Conservation (phyloP, 2,329 filamentous ascomycete species). For the Graphilbum sp. region DNA sequence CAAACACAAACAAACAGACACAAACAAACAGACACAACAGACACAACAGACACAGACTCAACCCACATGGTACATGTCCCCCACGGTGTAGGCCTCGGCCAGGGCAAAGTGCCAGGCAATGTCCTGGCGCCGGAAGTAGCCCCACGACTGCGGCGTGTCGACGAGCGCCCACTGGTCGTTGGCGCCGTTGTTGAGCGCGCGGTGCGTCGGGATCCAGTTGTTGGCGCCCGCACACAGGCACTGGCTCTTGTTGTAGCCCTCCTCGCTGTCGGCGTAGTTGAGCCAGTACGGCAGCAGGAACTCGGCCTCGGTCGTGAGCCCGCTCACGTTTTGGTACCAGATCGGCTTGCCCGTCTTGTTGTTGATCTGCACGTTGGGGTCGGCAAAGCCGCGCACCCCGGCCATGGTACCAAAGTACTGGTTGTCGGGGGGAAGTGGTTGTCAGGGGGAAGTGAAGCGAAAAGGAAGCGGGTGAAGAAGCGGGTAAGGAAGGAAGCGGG, state of each 20-base stretch:
- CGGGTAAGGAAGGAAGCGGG: no score
- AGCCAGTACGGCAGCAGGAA: constrained; percentile 33
- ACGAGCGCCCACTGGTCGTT: constrained; percentile 34
- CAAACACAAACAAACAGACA: no score
- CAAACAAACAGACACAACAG: background rate
- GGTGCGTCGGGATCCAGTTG: constrained; percentile 33
- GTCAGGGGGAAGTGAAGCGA: no score
- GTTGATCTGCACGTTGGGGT: constrained; percentile 34
- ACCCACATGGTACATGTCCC: constrained; percentile 29
- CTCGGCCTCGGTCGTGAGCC: constrained; percentile 22
- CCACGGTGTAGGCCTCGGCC: constrained; percentile 36
- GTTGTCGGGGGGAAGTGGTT: no score
- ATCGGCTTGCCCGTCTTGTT: constrained; percentile 24
- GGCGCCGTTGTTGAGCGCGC: constrained; percentile 29
- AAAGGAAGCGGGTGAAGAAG: no score
- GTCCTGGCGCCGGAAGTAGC: constrained; percentile 31
- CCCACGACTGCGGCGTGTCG: constrained; percentile 34
- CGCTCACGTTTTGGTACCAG: constrained; percentile 28
- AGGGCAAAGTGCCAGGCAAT: constrained; percentile 37
- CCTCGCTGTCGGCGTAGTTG: constrained; percentile 29
- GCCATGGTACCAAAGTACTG: constrained; percentile 40
- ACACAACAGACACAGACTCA: background rate
- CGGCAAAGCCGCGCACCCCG: constrained; percentile 35
- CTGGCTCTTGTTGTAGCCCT: constrained; percentile 25
- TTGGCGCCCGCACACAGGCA: constrained; percentile 35